These are phyloP conservation scores for Paragyromitra xinjiangensis DNA, from an alignment of 495 filamentous ascomycete species.

Conservation along the genomic window DNA sequence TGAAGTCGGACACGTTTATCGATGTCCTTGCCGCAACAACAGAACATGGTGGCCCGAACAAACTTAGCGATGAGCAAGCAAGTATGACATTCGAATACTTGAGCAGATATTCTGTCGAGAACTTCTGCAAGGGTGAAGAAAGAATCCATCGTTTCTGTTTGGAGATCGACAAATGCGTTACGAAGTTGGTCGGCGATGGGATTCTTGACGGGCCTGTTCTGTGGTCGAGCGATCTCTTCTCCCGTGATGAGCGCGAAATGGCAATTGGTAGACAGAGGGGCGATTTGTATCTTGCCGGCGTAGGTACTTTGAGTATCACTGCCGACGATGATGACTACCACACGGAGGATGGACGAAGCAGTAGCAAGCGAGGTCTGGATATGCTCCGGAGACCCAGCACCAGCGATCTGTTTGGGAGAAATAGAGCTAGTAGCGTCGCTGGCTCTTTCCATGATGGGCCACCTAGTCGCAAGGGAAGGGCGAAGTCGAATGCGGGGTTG, in stretches of 20 bases:
- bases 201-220: constrained; percentile 87
- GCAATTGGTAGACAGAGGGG: constrained; percentile 71
- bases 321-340: constrained; percentile 62
- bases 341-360: constrained; percentile 58
- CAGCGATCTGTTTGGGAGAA: constrained; percentile 57
- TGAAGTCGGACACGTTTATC: constrained; percentile 85
- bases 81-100: constrained; percentile 88
- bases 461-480: constrained; percentile 57
- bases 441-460: constrained; percentile 51
- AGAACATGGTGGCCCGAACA: constrained; percentile 89
- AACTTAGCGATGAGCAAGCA: constrained; percentile 94
- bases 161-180: constrained; percentile 86
- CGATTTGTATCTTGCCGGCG: constrained; percentile 63
- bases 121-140: constrained; percentile 95
- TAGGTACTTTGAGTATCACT: constrained; percentile 64
- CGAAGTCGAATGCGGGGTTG: constrained; percentile 64
- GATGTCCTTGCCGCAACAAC: constrained; percentile 83
- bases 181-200: constrained; percentile 84
- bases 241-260: constrained; percentile 77
- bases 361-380: constrained; percentile 54
- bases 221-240: constrained; percentile 90
- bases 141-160: constrained; percentile 93
- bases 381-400: constrained; percentile 57
- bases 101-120: constrained; percentile 80
- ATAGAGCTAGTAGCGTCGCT: constrained; percentile 50